phyloP scores from a whole-genome alignment of 2,329 filamentous ascomycete genomes.

The Albifimbria verrucaria region DNA sequence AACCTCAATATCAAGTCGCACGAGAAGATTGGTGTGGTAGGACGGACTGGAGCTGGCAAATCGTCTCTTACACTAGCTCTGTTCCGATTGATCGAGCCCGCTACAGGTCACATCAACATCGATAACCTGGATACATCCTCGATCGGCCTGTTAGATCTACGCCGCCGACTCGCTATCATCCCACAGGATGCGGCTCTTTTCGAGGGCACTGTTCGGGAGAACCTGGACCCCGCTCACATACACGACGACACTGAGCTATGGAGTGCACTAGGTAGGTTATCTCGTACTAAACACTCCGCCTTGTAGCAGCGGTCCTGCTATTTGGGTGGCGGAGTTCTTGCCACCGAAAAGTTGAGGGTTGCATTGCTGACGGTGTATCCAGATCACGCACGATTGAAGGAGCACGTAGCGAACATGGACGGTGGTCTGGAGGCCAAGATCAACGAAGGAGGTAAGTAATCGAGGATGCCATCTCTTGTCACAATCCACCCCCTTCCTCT shows the following conservation, averaged over 20 bases:
- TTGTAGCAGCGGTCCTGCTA: no score
- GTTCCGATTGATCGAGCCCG: constrained; percentile 93
- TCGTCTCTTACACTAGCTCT: constrained; percentile 88
- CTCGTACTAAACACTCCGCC: neutral
- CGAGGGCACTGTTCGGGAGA: constrained; percentile 88
- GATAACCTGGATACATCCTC: constrained; percentile 85
- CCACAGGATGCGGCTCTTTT: constrained; percentile 97
- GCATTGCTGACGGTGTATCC: constrained; percentile 17
- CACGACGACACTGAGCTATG: constrained; percentile 97
- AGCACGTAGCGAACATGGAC: constrained; percentile 81
- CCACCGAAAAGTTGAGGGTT: neutral
- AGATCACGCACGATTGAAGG: constrained; percentile 93
- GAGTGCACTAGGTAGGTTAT: constrained; percentile 79
- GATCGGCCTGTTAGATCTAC: constrained; percentile 86
- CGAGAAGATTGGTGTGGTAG: constrained; percentile 97
- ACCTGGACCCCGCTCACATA: constrained; percentile 89
- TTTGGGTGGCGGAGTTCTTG: neutral
- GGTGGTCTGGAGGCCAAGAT: constrained; percentile 88
- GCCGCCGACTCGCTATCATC: constrained; percentile 89
- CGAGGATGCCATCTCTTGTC: constrained; percentile 18
- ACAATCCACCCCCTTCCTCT: constrained; percentile 17
- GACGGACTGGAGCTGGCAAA: constrained; percentile 93
- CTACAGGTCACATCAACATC: constrained; percentile 79
- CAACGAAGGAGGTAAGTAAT: constrained; percentile 81
- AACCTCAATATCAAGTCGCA: constrained; percentile 89